Evolutionary conservation across 176 grass and related monocot species (phyloP).

Genomic region (Cenchrus fungigraminus): DNA sequence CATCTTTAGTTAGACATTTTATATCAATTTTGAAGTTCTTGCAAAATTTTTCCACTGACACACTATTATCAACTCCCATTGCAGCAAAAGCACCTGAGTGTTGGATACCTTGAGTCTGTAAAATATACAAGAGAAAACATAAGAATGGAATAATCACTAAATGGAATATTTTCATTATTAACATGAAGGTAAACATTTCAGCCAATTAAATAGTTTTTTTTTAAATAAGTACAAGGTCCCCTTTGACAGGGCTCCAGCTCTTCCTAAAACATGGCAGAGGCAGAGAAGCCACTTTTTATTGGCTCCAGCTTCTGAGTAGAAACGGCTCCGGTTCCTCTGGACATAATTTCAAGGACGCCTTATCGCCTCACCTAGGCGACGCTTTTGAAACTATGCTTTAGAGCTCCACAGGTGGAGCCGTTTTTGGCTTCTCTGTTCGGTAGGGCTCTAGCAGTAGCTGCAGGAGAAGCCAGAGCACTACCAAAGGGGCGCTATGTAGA

Average conservation of each 20-base stretch:
- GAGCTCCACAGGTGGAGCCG: no score
- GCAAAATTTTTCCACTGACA: conserved; percentile 57
- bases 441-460: no score
- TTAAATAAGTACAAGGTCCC: not conserved
- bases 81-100: conserved; percentile 72
- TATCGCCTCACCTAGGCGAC: no score
- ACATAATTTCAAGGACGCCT: no score
- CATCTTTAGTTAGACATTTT: conserved; percentile 70
- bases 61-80: conserved; percentile 70
- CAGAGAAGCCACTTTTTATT: no score
- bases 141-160: not conserved
- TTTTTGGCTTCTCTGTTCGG: no score
- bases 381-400: no score
- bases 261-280: no score
- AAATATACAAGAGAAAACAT: conserved; percentile 16
- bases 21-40: conserved; percentile 72
- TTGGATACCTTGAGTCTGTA: conserved; percentile 80
- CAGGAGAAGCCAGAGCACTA: no score
- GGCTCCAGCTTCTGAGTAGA: no score
- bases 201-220: not conserved
- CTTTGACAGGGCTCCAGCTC: no score
- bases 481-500: not conserved
- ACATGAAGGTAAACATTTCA: not conserved
- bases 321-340: no score
- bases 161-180: not conserved